Conservation (phyloP, 73 alveolate species). For the Effrenium voratum region DNA sequence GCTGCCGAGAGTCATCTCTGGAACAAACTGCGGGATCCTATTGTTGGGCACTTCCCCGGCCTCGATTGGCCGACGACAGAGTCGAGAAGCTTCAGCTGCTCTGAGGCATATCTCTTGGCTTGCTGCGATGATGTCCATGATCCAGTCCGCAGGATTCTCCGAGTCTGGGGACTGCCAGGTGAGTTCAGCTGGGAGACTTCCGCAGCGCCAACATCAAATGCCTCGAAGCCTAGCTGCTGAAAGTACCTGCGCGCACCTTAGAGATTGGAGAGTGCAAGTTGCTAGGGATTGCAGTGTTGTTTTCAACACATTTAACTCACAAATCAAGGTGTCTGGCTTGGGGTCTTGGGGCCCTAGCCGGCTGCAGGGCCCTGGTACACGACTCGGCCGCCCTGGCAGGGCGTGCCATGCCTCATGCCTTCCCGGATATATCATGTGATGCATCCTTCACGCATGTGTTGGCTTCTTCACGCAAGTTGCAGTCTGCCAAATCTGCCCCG, state of each 20-base stretch:
- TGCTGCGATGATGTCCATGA: conserved; percentile 83
- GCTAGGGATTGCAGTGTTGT: no score
- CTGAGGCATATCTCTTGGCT: background rate
- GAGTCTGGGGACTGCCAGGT: conserved; percentile 46
- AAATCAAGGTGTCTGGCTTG: no score
- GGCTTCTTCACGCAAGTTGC: background rate
- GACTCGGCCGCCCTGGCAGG: conserved; percentile 83
- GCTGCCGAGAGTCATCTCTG: conserved; percentile 33
- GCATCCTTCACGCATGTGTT: no score
- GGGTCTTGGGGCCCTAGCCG: background rate
- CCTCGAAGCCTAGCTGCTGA: conserved; percentile 91
- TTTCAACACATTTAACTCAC: background rate
- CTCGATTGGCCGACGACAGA: background rate
- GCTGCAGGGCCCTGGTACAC: conserved; percentile 57
- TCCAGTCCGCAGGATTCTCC: conserved; percentile 88
- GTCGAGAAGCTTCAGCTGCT: no score
- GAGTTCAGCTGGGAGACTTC: background rate
- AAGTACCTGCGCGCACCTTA: conserved; percentile 71
- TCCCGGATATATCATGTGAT: no score
- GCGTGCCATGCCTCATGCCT: no score
- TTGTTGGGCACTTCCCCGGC: conserved; percentile 82
- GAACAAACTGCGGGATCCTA: conserved; percentile 78
- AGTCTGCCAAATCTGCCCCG: background rate
- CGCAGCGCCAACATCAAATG: background rate
- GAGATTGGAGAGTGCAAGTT: background rate